Evolutionary conservation across 768 basidiomycete genomes (phyloP), one percentile per base, ranked within the genome.

Genomic region (Neoboletus brunneissimus): DNA sequence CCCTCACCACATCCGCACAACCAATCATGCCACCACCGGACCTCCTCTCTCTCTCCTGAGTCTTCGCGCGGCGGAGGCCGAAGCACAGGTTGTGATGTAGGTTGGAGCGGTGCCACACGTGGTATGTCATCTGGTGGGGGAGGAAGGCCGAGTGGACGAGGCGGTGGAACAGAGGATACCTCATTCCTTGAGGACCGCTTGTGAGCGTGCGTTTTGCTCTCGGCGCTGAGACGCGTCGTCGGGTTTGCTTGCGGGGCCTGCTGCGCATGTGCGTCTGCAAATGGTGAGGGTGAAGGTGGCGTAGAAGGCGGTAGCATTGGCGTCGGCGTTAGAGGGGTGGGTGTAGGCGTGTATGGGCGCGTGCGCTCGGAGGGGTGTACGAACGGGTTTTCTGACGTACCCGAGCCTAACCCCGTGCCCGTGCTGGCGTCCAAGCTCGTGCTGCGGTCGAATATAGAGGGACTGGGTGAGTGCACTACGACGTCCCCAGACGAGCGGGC

Each of bases 1-100:
- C 86, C 85, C 66, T 90, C 89, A 18, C 83, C 76, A 61, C 88
- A 89, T 13, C 89, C 89, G 68, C 89, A 91, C 58, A 91, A 68
- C 88, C 89, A 90, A 32, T 91, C 89, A 66, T 89, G 89, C 89
- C 89, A 91, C 89, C 89, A 91, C 57, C 81, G 73, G 5, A 77
- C 75, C 48, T 77, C 73, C 42, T 72, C 73, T 27, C 59, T 65
- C 37, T 70, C 73, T n/a, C 70, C 61, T 5, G 59, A 55, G 20
- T 68, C 55, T 35, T 44, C 20, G 34, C 43, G 63, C 12, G 37
- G 65, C 11, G 55, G 65, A 18, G 72, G 68, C 42, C 66, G 56
- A 45, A 74, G 56, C 58, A 53, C 59, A 0, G 70, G 73, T 27
- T 50, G 56, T 2, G 76, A 69, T n/a, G 71, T 72, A 0, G 75